Evolutionary conservation across 345 rosid genomes (phyloP).

Genomic region (Toxicodendron radicans): DNA sequence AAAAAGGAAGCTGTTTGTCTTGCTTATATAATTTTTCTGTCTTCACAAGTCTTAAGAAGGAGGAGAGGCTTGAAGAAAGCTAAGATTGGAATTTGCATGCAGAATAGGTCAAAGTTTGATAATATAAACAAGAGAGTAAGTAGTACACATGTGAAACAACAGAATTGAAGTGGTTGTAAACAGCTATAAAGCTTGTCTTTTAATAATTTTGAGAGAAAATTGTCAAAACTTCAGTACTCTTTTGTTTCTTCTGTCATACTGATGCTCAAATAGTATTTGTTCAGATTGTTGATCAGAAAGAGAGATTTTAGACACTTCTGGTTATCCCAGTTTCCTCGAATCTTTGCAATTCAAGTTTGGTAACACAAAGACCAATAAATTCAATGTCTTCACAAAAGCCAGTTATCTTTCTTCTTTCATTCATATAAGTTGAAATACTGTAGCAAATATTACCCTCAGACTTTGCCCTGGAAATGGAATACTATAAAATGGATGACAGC

Average conservation of each 20-base stretch:
- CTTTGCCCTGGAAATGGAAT: too few species aligned
- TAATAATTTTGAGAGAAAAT: conserved; percentile 14
- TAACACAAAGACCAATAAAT: too few species aligned
- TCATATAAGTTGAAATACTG: neutral
- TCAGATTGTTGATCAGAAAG: neutral
- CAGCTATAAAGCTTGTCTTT: conserved; percentile 21
- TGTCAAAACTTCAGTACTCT: conserved; percentile 29
- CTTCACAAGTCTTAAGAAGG: conserved; percentile 11
- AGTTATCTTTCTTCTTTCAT: neutral
- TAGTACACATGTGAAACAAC: conserved; percentile 16
- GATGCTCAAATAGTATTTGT: conserved; percentile 14
- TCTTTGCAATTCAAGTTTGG: neutral
- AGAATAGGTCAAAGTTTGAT: conserved; percentile 10
- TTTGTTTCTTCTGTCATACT: conserved; percentile 13
- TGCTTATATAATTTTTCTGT: conserved; percentile 9
- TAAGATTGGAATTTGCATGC: conserved; percentile 3
- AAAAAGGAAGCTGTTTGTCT: neutral
- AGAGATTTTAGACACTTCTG: neutral
- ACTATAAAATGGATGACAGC: too few species aligned
- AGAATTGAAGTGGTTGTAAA: conserved; percentile 28
- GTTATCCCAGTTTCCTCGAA: neutral
- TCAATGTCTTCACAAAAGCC: too few species aligned
- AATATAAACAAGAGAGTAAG: neutral
- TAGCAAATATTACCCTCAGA: too few species aligned
- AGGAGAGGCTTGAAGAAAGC: neutral